phyloP scores from a whole-genome alignment of 2,329 filamentous ascomycete species.

The Pseudogymnoascus sp. region DNA sequence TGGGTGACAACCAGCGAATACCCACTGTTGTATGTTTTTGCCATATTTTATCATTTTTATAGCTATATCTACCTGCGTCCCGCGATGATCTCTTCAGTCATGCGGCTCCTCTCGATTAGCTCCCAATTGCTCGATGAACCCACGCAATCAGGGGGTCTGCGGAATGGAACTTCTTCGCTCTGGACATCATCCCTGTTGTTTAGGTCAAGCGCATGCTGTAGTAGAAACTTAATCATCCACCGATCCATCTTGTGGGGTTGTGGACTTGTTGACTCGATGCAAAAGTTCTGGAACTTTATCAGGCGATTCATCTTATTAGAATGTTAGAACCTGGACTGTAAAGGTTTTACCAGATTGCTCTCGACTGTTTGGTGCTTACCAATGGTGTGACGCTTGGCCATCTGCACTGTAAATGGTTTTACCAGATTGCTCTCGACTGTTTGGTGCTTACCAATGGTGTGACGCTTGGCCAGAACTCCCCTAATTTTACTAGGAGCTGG shows the following conservation, averaged over 20 bases:
- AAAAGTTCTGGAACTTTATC: constrained; percentile 28
- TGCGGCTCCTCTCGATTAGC: neutral
- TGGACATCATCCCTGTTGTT: constrained; percentile 13
- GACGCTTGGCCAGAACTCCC: neutral
- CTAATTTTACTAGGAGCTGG: neutral
- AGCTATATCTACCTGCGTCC: neutral
- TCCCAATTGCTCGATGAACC: neutral
- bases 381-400: neutral
- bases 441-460: neutral
- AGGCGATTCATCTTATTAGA: constrained; percentile 26
- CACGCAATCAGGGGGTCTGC: neutral
- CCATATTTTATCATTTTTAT: no score
- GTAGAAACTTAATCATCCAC: constrained; percentile 28
- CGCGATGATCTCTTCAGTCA: neutral
- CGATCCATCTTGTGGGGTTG: constrained; percentile 27
- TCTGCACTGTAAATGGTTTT: neutral
- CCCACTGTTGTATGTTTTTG: no score
- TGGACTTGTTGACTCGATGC: constrained; percentile 22
- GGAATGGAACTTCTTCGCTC: neutral
- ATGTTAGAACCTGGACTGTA: neutral
- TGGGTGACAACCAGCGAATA: no score
- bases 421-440: neutral
- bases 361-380: neutral
- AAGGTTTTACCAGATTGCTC: neutral
- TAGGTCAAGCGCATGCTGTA: constrained; percentile 29